Base-by-base conservation (phyloP, 2,329 filamentous ascomycete species). In the Sphaerulina vaccinii region DNA sequence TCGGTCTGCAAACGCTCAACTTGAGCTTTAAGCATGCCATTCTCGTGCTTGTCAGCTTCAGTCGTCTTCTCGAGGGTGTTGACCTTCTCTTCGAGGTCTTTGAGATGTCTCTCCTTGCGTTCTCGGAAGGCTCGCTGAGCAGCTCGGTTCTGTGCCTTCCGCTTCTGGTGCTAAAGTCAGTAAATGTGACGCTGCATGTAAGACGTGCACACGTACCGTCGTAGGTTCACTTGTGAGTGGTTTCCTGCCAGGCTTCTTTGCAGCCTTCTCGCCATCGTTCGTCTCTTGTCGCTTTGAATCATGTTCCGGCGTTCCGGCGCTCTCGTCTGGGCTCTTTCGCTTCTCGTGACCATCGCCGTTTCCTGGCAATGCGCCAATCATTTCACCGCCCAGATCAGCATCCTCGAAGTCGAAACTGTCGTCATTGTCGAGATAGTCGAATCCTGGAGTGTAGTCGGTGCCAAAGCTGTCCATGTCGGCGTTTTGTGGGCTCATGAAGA, bases 211-310 rank as follows among this genome's bases (percentile, higher is more conserved):
- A 83, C 91, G 77, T 84, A 97, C 92, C 61, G 91, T 93, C 62
- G 88, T 97, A 19, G 93, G 93, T 71, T 97, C 93, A 18, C 89
- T 95, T 41, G 90, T 97, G 65, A 97, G 78, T 16, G 92, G 93
- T 78, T 99, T 99, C 58, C 93, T 84, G 44, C 93, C 93, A 3
- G 93, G 92, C 75, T 97, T 99, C 82, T 97, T 97, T 19, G 89
- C 83, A 37, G 85, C 79, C 73, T 93, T 96, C 50, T 90, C 85
- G 52, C 86, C 83, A 71, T 95, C 90, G 54, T 87, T 82, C 56
- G 89, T 83, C 71, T 95, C 90, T 54, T 88, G 83, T 59, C 90
- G 82, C 76, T 91, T 93, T 52, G 83, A 82, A 60, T 82, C 83
- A 38, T 79, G 79, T 22, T 75, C 75, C n/a, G 79, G 87, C 5